Base-by-base conservation (phyloP, 306 rosid genomes). In the Cercis canadensis region DNA sequence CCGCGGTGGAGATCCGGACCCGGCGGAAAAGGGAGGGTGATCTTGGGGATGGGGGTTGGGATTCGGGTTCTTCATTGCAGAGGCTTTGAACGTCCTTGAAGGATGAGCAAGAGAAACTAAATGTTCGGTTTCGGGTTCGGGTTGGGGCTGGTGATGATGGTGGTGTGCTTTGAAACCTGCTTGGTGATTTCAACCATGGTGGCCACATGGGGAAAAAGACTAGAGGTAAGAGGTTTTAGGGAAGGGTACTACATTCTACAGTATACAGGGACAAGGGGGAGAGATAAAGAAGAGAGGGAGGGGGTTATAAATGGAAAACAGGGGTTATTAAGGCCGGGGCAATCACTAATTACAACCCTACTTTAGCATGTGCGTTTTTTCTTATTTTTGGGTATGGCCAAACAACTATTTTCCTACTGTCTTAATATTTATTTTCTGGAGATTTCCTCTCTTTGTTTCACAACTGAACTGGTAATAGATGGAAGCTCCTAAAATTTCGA, bases 21-120 rank as follows among this genome's bases (percentile, higher is more conserved):
- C 90, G 88, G 82, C 87, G 96, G 73, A 86, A 75, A 15, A 90
- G 62, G 19, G 97, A 81, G 5, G 95, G 88, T 0, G 81, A 76
- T 58, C 80, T 70, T 2, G 96, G 96, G 3, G 86, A 65, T 0
- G 40, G 34, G 49, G 81, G 75, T 29, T 64, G 50, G 67, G 84
- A 62, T 44, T 80, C 81, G 71, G 81, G 16, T 74, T 81, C 74
- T 9, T 80, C 86, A 32, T 78, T 47, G 51, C 84, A 70, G 19
- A 94, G 74, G 70, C 73, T 75, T 54, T 77, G 92, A 13, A 94
- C 76, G 78, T 87, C 98, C 75, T 89, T 90, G 77, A 90, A 87
- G 62, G 98, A 87, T 1, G 88, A 86, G 78, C 86, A 78, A 21
- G 85, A 84, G 62, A 83, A 72, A 16, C 71, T 45, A 3, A 8